These are phyloP conservation scores for Draba incana DNA, from an alignment of 345 rosid genomes.

Conservation along the genomic window DNA sequence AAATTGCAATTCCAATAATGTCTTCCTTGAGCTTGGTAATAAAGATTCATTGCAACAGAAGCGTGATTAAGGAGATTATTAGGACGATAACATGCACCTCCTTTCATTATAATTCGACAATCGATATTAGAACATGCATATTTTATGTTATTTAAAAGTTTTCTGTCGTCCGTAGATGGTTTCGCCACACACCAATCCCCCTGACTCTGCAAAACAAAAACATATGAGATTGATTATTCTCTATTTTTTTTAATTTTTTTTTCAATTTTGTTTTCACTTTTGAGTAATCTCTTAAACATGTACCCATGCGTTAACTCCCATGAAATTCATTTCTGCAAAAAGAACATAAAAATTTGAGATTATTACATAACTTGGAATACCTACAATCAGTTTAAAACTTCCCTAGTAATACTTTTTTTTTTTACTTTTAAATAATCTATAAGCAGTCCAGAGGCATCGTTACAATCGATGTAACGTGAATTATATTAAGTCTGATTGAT, in stretches of 20 bases:
- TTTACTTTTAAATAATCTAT: neutral
- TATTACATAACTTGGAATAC: neutral
- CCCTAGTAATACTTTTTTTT: too few species aligned
- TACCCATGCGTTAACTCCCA: constrained; percentile 7
- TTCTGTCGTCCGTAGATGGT: neutral
- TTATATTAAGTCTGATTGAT: neutral
- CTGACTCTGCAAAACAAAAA: neutral
- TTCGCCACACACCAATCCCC: constrained; percentile 21
- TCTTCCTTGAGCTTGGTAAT: constrained; percentile 26
- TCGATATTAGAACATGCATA: neutral
- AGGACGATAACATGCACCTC: constrained; percentile 9
- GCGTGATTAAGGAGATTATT: neutral
- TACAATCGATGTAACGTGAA: too few species aligned
- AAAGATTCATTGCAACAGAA: constrained; percentile 30
- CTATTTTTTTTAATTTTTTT: neutral
- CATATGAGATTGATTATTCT: neutral
- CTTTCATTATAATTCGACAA: neutral
- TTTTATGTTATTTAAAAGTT: neutral
- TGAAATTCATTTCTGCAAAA: neutral
- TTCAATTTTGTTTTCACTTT: neutral
- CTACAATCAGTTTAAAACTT: neutral
- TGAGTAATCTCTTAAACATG: neutral
- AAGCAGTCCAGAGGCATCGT: too few species aligned
- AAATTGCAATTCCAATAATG: constrained; percentile 2
- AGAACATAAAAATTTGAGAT: neutral